Evolutionary conservation across 106 monocot genomes (phyloP), one percentile per base, ranked within the genome.

Genomic region (Dactylorhiza incarnata): DNA sequence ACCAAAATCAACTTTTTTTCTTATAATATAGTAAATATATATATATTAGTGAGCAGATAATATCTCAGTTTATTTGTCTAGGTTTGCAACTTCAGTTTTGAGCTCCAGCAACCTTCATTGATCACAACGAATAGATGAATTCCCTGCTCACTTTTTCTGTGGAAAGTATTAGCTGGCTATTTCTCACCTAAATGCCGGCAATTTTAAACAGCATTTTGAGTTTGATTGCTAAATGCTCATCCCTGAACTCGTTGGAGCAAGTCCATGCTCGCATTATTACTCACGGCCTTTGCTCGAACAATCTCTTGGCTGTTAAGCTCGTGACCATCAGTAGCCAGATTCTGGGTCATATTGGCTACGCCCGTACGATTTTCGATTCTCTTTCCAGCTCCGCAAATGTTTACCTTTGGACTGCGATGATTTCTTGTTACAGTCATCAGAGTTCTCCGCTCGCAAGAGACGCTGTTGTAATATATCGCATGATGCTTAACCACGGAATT

Each of bases 361-460:
- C 84, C 14, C 76, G 78, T 63, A 68, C 17, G 70, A 82, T 84
- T 52, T 84, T 87, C 53, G n/a, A 79, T 46, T 22, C 48, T 49
- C 73, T 71, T 45, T 43, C 50, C 37, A 12, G 8, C 25, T 68
- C 81, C 13, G 87, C 87, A 61, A 84, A 87, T 84, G 84, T 87
- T 58, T 84, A 75, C 54, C 78, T 84, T 3, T 87, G 84, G 84
- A 84, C 87, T 19, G 25, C 82, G 51, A 88, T 87, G 75, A 82
- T 87, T 37, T 13, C 81, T 1, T 78, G 72, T 58, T 87, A 87
- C 67, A 66, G 73, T 22, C 78, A 74, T 45, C 52, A 73, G 54
- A 49, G 76, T 12, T 69, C 79, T 1, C 53, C 72, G 29, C 17
- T 26, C 6, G 45, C 58, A 12, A 81, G 76, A 56, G 81, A 79